Percentiles rank a stretch among this genome's conserved stretches.
Conservation (phyloP, 768 basidiomycete species). For the Crucibulum laeve region DNA sequence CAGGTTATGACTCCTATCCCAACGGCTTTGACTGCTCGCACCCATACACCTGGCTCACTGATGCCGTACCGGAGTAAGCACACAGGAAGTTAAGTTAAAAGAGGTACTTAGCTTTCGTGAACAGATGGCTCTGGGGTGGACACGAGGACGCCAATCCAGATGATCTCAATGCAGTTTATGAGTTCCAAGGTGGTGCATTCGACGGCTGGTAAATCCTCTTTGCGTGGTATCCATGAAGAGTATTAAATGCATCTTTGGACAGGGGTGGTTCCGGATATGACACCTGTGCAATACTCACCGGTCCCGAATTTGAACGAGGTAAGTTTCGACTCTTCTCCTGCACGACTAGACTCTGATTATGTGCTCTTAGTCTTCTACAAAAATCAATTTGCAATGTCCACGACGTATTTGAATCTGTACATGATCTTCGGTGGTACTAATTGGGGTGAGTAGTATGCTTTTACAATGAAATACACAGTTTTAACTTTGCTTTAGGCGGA, state of each 20-base stretch:
- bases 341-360: neutral
- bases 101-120: neutral
- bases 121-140: conserved; percentile 33
- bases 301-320: conserved; percentile 44
- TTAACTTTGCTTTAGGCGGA: conserved; percentile 15
- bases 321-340: neutral
- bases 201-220: conserved; percentile 33
- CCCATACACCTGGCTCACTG: conserved; percentile 38
- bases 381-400: conserved; percentile 40
- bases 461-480: neutral
- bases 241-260: conserved; percentile 1
- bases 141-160: conserved; percentile 32
- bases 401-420: conserved; percentile 44
- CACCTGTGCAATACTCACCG: conserved; percentile 27
- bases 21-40: conserved; percentile 52
- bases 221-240: neutral
- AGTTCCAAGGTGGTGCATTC: conserved; percentile 48
- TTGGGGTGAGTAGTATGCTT: conserved; percentile 27
- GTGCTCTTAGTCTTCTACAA: conserved; percentile 39
- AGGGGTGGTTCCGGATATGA: conserved; percentile 38
- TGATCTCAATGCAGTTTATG: conserved; percentile 35
- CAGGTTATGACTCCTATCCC: conserved; percentile 43
- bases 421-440: conserved; percentile 51
- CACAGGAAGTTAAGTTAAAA: neutral
- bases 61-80: conserved; percentile 36